Evolutionary conservation across 2,329 filamentous ascomycete genomes (phyloP).

Genomic region (Metarhizium brunneum): DNA sequence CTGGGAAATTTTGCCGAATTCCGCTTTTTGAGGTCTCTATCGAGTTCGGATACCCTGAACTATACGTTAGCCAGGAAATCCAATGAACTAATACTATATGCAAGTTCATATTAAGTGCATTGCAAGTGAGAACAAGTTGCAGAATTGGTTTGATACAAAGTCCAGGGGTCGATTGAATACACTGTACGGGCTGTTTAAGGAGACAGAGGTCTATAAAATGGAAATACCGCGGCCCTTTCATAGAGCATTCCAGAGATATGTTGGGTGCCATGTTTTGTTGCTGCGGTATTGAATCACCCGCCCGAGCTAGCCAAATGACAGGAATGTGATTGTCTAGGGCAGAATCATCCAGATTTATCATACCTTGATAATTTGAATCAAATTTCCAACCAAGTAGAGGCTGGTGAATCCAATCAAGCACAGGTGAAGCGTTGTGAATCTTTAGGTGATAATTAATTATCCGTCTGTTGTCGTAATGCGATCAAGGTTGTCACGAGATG

Average conservation of each 20-base stretch:
- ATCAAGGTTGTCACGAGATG: not conserved
- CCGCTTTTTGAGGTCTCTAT: conserved; percentile 1
- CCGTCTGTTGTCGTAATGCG: not conserved
- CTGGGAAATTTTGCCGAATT: not conserved
- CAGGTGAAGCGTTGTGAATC: not conserved
- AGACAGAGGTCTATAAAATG: not conserved
- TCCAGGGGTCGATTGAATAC: not conserved
- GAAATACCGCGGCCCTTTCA: not conserved
- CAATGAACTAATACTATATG: conserved; percentile 2
- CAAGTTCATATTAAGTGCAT: conserved; percentile 5
- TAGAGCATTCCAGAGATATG: not conserved
- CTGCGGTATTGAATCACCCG: not conserved
- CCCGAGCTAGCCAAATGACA: not conserved
- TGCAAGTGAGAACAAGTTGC: not conserved
- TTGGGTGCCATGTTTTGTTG: not conserved
- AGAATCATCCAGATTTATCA: not conserved
- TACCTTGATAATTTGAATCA: not conserved
- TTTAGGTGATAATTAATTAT: not conserved
- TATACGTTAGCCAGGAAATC: conserved; percentile 9
- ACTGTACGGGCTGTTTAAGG: not conserved
- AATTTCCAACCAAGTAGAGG: not conserved
- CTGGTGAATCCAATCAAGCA: not conserved
- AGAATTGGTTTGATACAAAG: not conserved
- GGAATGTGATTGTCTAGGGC: not conserved
- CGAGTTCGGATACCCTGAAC: conserved; percentile 2